Evolutionary conservation across 2,329 filamentous ascomycete species (phyloP).

Genomic region (Diaporthe sp.): DNA sequence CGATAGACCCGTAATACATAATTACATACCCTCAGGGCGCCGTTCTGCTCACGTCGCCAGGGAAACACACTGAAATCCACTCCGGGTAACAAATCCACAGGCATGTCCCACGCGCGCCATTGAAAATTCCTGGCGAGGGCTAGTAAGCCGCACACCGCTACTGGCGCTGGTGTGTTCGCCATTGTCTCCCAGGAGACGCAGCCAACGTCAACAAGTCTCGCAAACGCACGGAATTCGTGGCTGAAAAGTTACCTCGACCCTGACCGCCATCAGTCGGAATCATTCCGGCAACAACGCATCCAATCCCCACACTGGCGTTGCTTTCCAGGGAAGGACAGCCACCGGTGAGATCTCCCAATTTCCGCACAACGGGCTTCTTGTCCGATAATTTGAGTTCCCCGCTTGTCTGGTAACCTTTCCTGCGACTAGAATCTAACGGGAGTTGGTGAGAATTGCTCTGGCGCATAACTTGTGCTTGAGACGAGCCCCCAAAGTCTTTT

Average conservation of each 20-base stretch:
- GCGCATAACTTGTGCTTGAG: too few relatives aligned
- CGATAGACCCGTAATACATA: constrained; percentile 19
- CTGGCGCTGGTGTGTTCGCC: background rate
- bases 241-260: background rate
- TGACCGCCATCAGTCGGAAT: background rate
- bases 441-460: too few relatives aligned
- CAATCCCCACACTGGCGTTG: background rate
- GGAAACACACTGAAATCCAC: background rate
- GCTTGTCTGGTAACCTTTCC: background rate
- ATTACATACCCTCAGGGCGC: background rate
- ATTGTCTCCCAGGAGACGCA: background rate
- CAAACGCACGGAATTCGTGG: constrained; percentile 15
- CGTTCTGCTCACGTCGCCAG: background rate
- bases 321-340: background rate
- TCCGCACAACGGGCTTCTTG: background rate
- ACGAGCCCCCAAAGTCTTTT: background rate
- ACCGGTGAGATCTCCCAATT: background rate
- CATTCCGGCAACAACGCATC: background rate
- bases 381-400: background rate
- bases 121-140: background rate
- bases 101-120: background rate
- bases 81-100: background rate
- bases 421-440: background rate
- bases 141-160: background rate
- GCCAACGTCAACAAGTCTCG: background rate